Evolutionary conservation across 2,329 filamentous ascomycete genomes (phyloP), one percentile per base, ranked within the genome.

Genomic region (Xylaria sp.): DNA sequence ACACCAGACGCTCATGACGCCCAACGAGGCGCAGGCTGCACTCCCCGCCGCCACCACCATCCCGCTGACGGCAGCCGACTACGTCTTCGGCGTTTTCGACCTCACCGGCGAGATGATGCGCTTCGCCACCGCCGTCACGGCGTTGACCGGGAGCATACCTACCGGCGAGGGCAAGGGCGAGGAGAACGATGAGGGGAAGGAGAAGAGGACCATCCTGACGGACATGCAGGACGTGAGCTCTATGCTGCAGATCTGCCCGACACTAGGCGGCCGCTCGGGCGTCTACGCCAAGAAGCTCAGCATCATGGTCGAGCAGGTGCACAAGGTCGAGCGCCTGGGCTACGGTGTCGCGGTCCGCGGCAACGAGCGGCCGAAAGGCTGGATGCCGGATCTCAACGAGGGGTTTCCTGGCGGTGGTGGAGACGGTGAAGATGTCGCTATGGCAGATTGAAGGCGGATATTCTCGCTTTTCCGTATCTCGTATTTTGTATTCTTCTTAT

Each of bases 81-180:
- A 97, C 78, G 82, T 97, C 66, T 90, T 96, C 70, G 96, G 95
- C 8, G 82, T 99, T 2, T 98, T 97, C 76, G 96, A 99, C 79
- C 87, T 98, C 73, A 94, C 94, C 1, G 96, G 96, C 47, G 96
- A 99, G 82, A 85, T 98, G 84, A 99, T 99, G 96, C 88, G 94
- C 34, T 98, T 98, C 80, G 94, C 93, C 0, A 96, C 97, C 59
- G 94, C 94, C 5, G 89, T 90, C 30, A 92, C 97, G 78, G 94
- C 94, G 0, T 92, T 94, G 4, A 90, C 84, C 7, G 92, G 91
- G 14, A 82, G 81, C 50, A 78, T 86, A 24, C 68, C 73, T 79
- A 73, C 79, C 85, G 69, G 84, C 83, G 34, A 61, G 9, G 48
- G 17, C 8, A 6, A 45, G 3, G 34, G 30, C 5, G 56, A 53